Base-by-base conservation (phyloP, 345 rosid genomes). In the Arabis hirsuta region DNA sequence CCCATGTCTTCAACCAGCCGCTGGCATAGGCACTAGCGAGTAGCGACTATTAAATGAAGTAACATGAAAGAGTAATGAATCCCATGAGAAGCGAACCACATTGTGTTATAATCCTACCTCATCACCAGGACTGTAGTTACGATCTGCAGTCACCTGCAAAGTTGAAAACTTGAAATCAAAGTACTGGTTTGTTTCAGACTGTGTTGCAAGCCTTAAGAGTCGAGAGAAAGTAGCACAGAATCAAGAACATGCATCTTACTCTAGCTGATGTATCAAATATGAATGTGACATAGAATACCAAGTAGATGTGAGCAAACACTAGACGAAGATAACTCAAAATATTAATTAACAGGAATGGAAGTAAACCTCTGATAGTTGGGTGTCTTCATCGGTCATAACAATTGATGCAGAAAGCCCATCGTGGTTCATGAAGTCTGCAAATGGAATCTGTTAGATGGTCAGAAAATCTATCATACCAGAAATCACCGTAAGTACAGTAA, bases 391-490 rank as follows among this genome's bases (percentile, higher is more conserved):
- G 73, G 69, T 81, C 61, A 82, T 9, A 58, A 90, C 78, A 55
- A 87, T 57, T 76, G 96, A 87, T 74, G 90, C 59, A 62, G 97
- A 84, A 78, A 65, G 59, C 61, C 89, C 90, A 76, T 87, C 85
- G 65, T 93, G 97, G 78, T 93, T 93, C 78, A 87, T 42, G 76
- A 90, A 93, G 81, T 93, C 98, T 80, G 96, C 93, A 84, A 93
- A 88, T 4, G 97, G 98, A 73, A 93, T 86, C 97, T 90, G 83
- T 36, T 32, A 64, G 39, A 63, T 51, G 9, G 76, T 70, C 67
- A 69, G 71, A 73, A 60, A 67, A 81, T 51, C 68, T 77, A 66
- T 54, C 16, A 38, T 71, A 48, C 64, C 44, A 65, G 68, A 67
- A 75, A 46, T 32, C n/a, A 14, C 43, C 20, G 61, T 54, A 45